Conservation (phyloP, 495 filamentous ascomycete genomes). For the Talaromyces stipitatus region DNA sequence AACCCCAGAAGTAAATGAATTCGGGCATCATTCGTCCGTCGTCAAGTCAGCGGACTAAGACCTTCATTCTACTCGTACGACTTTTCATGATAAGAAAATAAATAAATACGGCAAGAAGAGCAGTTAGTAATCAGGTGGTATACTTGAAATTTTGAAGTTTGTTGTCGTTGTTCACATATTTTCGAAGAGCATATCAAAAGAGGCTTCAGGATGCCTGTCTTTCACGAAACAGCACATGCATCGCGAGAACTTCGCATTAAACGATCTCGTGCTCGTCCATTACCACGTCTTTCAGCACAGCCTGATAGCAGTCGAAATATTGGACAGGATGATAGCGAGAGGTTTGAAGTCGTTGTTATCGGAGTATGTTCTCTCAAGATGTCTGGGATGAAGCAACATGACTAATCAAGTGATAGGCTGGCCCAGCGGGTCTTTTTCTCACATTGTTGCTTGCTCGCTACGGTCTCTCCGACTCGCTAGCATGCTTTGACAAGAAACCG, state of each 20-base stretch:
- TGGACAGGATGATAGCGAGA: background rate
- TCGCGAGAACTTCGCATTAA: slow-evolving; percentile 33
- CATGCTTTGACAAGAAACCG: slow-evolving; percentile 41
- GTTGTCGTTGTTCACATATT: too few relatives aligned
- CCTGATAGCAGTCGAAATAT: background rate
- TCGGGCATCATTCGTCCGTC: too few relatives aligned
- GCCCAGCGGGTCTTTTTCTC: slow-evolving; percentile 42
- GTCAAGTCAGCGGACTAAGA: too few relatives aligned
- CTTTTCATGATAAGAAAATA: too few relatives aligned
- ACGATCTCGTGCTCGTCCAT: slow-evolving; percentile 34
- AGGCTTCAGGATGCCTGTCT: slow-evolving; percentile 31
- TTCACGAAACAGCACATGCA: slow-evolving; percentile 31
- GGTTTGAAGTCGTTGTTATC: background rate
- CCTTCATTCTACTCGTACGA: too few relatives aligned
- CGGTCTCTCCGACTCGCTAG: slow-evolving; percentile 32
- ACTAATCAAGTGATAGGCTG: slow-evolving; percentile 34
- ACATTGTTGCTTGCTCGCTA: slow-evolving; percentile 40
- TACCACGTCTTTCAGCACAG: slow-evolving; percentile 24
- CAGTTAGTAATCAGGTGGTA: too few relatives aligned
- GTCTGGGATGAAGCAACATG: background rate
- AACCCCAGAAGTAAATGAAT: background rate
- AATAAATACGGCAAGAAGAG: too few relatives aligned
- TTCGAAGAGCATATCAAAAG: too few relatives aligned
- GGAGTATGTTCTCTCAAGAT: background rate
- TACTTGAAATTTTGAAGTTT: too few relatives aligned